Percentiles rank a stretch among this genome's conserved stretches.
Evolutionary conservation across 306 rosid species (phyloP).

Genomic region (Adenanthera pavonina): DNA sequence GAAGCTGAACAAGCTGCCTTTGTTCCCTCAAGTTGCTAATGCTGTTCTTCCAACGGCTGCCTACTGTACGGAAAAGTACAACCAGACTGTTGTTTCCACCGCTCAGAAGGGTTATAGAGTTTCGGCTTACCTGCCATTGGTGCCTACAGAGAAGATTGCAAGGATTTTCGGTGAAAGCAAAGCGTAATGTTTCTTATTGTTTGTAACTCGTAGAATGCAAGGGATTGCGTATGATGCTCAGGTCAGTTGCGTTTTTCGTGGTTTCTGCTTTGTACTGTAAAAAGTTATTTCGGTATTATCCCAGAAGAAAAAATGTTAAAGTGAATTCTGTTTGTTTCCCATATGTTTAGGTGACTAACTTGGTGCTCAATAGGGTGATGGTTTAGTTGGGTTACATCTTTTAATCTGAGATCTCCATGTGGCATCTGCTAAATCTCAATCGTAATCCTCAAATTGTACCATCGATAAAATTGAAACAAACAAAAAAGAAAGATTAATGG

Average conservation of each 20-base stretch:
- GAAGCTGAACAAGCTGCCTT: constrained; percentile 64
- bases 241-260: background rate
- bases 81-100: constrained; percentile 38
- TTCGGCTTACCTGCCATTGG: constrained; percentile 53
- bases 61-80: constrained; percentile 55
- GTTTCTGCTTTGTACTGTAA: background rate
- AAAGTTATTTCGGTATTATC: too few relatives aligned
- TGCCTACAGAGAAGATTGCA: constrained; percentile 54
- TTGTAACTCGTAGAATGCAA: too few relatives aligned
- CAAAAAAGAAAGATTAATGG: too few relatives aligned
- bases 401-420: too few relatives aligned
- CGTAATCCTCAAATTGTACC: too few relatives aligned
- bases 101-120: constrained; percentile 53
- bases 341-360: background rate
- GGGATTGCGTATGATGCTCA: background rate
- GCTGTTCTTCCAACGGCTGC: constrained; percentile 48
- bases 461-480: too few relatives aligned
- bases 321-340: background rate
- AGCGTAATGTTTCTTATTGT: background rate
- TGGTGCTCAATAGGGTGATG: too few relatives aligned
- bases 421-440: too few relatives aligned
- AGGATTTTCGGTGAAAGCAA: constrained; percentile 33
- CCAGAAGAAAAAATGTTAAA: too few relatives aligned
- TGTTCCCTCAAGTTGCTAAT: constrained; percentile 70
- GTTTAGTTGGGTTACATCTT: too few relatives aligned